Conservation (phyloP, 371 early-diverging fungal genomes). For the Rhizopus microsporus region DNA sequence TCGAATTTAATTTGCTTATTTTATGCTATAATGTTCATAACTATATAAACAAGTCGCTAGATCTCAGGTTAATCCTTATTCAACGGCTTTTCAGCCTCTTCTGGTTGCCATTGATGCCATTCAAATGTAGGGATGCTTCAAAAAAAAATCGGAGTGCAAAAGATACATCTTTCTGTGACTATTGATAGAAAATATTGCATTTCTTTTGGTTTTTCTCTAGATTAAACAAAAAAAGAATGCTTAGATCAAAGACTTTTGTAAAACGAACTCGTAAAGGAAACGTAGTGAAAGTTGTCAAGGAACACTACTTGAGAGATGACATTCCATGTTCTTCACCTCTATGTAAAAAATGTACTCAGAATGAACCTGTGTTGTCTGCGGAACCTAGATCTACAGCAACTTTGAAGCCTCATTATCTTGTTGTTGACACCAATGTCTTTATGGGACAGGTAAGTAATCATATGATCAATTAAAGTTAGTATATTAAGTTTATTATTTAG, state of each 20-base stretch:
- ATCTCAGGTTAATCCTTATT: too few species aligned
- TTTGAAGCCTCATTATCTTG: conserved; percentile 71
- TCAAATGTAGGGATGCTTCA: too few species aligned
- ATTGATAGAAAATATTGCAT: conserved; percentile 3
- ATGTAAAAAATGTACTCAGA: conserved; percentile 61
- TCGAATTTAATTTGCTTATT: too few species aligned
- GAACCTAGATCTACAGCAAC: conserved; percentile 51
- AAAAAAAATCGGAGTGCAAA: too few species aligned
- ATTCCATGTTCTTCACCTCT: conserved; percentile 77
- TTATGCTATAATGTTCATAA: too few species aligned
- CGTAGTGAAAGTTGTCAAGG: conserved; percentile 91
- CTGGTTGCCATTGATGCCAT: too few species aligned
- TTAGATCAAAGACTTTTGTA: conserved; percentile 68
- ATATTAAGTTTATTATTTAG: conserved; percentile 37
- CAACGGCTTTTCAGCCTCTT: too few species aligned
- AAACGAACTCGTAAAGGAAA: conserved; percentile 87
- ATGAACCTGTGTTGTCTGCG: conserved; percentile 40
- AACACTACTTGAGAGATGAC: conserved; percentile 96
- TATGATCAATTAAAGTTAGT: not conserved
- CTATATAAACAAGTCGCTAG: too few species aligned
- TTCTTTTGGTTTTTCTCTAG: conserved; percentile 1
- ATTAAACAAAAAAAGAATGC: conserved; percentile 21
- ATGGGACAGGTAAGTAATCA: conserved; percentile 77
- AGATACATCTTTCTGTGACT: not conserved
- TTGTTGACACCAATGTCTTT: conserved; percentile 96